Conservation (phyloP, 73 alveolate species). For the Paramecium primaurelia region DNA sequence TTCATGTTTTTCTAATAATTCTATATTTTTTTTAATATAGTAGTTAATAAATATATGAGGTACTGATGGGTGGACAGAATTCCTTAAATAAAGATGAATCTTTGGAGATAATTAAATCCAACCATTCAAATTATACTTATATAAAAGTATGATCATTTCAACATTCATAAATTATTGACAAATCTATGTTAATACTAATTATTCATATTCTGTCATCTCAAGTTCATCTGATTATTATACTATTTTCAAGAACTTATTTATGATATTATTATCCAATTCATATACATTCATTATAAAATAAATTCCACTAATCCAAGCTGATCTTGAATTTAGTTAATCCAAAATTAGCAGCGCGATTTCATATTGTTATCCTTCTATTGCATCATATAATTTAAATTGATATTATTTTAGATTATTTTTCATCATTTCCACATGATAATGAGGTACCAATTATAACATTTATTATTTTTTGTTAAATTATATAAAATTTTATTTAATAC, state of each 20-base stretch:
- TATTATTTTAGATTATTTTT: not conserved
- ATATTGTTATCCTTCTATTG: not conserved
- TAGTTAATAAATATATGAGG: not conserved
- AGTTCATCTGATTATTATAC: not conserved
- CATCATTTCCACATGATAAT: slow-evolving; percentile 5
- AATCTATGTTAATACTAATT: not conserved
- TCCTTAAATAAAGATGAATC: not conserved
- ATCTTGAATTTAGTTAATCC: not conserved
- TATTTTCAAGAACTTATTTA: not conserved
- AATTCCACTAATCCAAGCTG: not conserved
- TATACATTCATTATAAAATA: not conserved
- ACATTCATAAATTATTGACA: not conserved
- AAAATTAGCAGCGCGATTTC: not conserved
- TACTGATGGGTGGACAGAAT: not conserved
- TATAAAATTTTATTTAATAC: not conserved
- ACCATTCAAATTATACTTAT: not conserved
- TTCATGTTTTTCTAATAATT: not conserved
- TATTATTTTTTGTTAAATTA: not conserved
- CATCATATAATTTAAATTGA: not conserved
- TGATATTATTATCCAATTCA: not conserved
- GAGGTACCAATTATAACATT: not conserved
- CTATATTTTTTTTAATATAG: not conserved
- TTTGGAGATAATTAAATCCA: not conserved
- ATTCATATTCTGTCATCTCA: not conserved
- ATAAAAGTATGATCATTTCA: not conserved